These are phyloP conservation scores for Malus asiatica DNA, from an alignment of 306 rosid species.

Conservation along the genomic window DNA sequence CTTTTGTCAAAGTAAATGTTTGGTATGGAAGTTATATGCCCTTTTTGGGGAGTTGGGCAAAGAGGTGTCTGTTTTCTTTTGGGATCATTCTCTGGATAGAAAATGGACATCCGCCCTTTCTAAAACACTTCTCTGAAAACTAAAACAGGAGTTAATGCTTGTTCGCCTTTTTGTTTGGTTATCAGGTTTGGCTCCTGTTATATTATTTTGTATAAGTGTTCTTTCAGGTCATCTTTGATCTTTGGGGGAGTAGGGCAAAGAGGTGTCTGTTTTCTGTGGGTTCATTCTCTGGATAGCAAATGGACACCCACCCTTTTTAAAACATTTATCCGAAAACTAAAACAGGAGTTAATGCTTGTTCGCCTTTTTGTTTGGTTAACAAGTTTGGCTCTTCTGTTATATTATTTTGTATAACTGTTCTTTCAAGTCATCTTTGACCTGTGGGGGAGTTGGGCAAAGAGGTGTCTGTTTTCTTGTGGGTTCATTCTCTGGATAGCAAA, in stretches of 20 bases:
- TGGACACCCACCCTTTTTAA: slow-evolving; percentile 12
- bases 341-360: slow-evolving; percentile 45
- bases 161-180: slow-evolving; percentile 23
- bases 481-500: slow-evolving; percentile 11
- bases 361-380: slow-evolving; percentile 28
- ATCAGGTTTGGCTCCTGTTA: slow-evolving; percentile 63
- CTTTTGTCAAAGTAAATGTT: background rate
- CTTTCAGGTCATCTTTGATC: background rate
- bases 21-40: background rate
- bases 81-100: slow-evolving; percentile 9
- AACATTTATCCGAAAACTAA: slow-evolving; percentile 26
- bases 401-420: background rate
- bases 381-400: slow-evolving; percentile 61
- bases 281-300: slow-evolving; percentile 10
- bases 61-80: slow-evolving; percentile 19
- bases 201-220: background rate
- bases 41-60: slow-evolving; percentile 25
- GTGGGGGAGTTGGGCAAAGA: slow-evolving; percentile 27
- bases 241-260: slow-evolving; percentile 28
- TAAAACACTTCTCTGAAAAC: slow-evolving; percentile 23
- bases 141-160: slow-evolving; percentile 44
- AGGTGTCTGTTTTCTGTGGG: slow-evolving; percentile 22
- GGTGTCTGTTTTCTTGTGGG: slow-evolving; percentile 22
- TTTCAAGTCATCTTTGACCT: background rate
- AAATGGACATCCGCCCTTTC: slow-evolving; percentile 18